These are phyloP conservation scores for Hagleromyces aurorensis DNA, from an alignment of 805 yeast species.

Conservation along the genomic window DNA sequence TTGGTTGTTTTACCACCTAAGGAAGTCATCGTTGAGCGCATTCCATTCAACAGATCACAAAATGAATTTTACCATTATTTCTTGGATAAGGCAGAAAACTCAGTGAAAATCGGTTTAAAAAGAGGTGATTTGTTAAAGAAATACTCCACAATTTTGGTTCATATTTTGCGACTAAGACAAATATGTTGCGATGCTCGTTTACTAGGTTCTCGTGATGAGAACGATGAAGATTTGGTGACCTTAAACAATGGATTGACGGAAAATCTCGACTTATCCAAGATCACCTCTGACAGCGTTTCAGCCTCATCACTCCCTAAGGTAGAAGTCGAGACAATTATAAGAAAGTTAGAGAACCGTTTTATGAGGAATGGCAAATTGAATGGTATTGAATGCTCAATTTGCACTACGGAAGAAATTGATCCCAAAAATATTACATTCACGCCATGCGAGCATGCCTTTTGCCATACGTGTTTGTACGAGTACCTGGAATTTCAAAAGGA, in stretches of 20 bases:
- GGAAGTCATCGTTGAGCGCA: slow-evolving; percentile 58
- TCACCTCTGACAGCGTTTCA: no score
- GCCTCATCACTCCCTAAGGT: no score
- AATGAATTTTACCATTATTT: slow-evolving; percentile 58
- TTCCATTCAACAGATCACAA: slow-evolving; percentile 62
- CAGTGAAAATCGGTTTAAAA: slow-evolving; percentile 51
- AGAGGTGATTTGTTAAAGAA: slow-evolving; percentile 62
- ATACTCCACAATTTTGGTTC: slow-evolving; percentile 75
- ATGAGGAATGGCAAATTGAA: slow-evolving; percentile 11
- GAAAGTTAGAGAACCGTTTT: slow-evolving; percentile 2
- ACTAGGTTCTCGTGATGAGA: slow-evolving; percentile 43
- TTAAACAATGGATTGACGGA: slow-evolving; percentile 1
- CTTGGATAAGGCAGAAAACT: slow-evolving; percentile 53
- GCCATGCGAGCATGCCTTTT: slow-evolving; percentile 75
- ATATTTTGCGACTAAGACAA: slow-evolving; percentile 76
- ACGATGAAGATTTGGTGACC: slow-evolving; percentile 40
- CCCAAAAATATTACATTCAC: slow-evolving; percentile 50
- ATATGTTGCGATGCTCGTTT: slow-evolving; percentile 78
- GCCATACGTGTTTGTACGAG: slow-evolving; percentile 62
- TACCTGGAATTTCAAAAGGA: slow-evolving; percentile 62
- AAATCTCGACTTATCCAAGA: slow-evolving; percentile 2
- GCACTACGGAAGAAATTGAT: slow-evolving; percentile 61
- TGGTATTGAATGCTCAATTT: slow-evolving; percentile 73
- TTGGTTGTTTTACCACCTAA: slow-evolving; percentile 73
- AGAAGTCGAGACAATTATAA: slow-evolving; percentile 4